Conservation (phyloP, 2,329 filamentous ascomycete species). For the Trichoderma aggressivum region DNA sequence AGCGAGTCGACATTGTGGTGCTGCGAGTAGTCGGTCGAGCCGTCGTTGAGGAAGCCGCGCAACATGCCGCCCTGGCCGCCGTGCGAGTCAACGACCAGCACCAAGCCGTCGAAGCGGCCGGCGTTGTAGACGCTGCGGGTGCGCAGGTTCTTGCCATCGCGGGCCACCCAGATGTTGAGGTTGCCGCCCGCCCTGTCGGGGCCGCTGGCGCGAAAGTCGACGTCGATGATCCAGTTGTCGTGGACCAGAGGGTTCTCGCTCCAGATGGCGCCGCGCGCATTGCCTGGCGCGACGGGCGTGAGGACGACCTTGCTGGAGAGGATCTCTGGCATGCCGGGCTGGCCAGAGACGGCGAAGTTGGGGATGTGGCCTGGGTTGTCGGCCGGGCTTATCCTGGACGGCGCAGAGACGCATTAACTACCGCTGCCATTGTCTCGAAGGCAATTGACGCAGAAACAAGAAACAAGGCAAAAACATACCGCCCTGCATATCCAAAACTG, state of each 20-base stretch:
- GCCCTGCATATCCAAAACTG: slow-evolving; percentile 71
- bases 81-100: slow-evolving; percentile 79
- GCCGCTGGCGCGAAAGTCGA: slow-evolving; percentile 84
- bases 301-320: slow-evolving; percentile 90
- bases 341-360: slow-evolving; percentile 54
- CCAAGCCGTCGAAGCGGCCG: slow-evolving; percentile 84
- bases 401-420: slow-evolving; percentile 1
- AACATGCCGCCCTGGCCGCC: slow-evolving; percentile 75
- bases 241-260: slow-evolving; percentile 59
- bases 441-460: neutral
- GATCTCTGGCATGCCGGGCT: slow-evolving; percentile 55
- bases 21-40: slow-evolving; percentile 71
- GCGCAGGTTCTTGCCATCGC: slow-evolving; percentile 64
- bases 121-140: slow-evolving; percentile 80
- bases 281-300: slow-evolving; percentile 83
- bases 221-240: slow-evolving; percentile 73
- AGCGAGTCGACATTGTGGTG: slow-evolving; percentile 77
- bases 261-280: slow-evolving; percentile 82
- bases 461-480: slow-evolving; percentile 37
- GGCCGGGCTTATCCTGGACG: slow-evolving; percentile 61
- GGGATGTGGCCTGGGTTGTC: slow-evolving; percentile 48
- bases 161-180: slow-evolving; percentile 88
- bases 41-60: slow-evolving; percentile 92
- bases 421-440: neutral
- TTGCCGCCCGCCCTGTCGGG: slow-evolving; percentile 84